A percentile compares a stretch with the other conserved stretches of the same genome.
Evolutionary conservation across 2,329 filamentous ascomycete genomes (phyloP).

Genomic region (Paecilomyces variotii): DNA sequence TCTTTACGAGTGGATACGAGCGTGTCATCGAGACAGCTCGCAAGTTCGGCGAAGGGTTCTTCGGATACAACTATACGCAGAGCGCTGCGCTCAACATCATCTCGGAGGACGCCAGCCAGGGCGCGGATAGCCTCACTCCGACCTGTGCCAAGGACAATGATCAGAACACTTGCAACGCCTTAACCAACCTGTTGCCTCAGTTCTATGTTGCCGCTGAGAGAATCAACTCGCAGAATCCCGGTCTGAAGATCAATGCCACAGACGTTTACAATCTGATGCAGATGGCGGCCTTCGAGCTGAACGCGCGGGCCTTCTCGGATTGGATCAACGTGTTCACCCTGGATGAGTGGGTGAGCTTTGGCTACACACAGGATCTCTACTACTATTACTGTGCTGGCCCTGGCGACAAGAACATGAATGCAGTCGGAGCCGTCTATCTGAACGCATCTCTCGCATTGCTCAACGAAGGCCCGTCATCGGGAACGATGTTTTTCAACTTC

Average conservation of each 20-base stretch:
- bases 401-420: conserved; percentile 11
- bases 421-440: conserved; percentile 14
- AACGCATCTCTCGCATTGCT: conserved; percentile 13
- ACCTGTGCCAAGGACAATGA: conserved; percentile 9
- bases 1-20: conserved; percentile 12
- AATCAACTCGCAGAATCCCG: conserved; percentile 13
- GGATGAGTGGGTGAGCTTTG: conserved; percentile 15
- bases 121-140: conserved; percentile 15
- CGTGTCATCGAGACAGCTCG: conserved; percentile 15
- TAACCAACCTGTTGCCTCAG: conserved; percentile 5
- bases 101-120: conserved; percentile 11
- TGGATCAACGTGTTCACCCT: conserved; percentile 17
- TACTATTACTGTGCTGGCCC: conserved; percentile 17
- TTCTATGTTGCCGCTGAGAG: conserved; percentile 13
- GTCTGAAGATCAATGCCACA: conserved; percentile 10
- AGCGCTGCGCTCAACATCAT: conserved; percentile 15
- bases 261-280: conserved; percentile 14
- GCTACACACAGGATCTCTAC: conserved; percentile 11
- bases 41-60: conserved; percentile 16
- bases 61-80: conserved; percentile 15
- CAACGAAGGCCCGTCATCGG: conserved; percentile 10
- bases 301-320: conserved; percentile 11
- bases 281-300: conserved; percentile 14
- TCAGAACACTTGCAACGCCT: conserved; percentile 6
- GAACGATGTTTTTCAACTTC: conserved; percentile 10